phyloP scores from a whole-genome alignment of 2,329 filamentous ascomycete species.

The Mollisiaceae sp. region DNA sequence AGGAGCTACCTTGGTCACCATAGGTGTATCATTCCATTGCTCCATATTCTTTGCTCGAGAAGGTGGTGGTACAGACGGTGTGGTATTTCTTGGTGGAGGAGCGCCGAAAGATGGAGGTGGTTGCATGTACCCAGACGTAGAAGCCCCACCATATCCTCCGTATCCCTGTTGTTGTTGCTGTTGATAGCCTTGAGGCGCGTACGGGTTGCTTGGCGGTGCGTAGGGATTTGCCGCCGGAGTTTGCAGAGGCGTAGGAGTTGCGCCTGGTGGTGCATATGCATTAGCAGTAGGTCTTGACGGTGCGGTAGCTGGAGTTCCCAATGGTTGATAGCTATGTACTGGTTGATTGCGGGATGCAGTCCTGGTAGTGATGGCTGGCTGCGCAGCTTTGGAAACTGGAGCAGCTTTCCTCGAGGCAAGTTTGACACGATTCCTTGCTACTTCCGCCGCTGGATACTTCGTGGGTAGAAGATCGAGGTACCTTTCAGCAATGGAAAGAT shows the following conservation, averaged over 20 bases:
- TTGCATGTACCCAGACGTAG: slow-evolving; percentile 33
- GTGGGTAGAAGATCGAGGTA: slow-evolving; percentile 87
- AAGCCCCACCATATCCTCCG: slow-evolving; percentile 39
- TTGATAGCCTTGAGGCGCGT: slow-evolving; percentile 49
- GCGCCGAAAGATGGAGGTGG: slow-evolving; percentile 49
- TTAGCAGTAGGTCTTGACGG: slow-evolving; percentile 46
- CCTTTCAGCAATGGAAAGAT: slow-evolving; percentile 83
- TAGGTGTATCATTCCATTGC: slow-evolving; percentile 94
- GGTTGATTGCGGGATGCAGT: slow-evolving; percentile 50
- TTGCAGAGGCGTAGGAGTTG: slow-evolving; percentile 38
- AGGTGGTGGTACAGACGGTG: slow-evolving; percentile 71
- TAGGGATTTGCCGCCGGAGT: slow-evolving; percentile 52
- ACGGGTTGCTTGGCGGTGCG: slow-evolving; percentile 46
- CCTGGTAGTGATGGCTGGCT: slow-evolving; percentile 46
- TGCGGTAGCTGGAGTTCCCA: slow-evolving; percentile 46
- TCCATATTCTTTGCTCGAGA: slow-evolving; percentile 73
- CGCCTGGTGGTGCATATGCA: slow-evolving; percentile 54
- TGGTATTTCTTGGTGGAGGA: slow-evolving; percentile 69
- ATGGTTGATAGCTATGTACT: slow-evolving; percentile 54
- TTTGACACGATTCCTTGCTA: slow-evolving; percentile 83
- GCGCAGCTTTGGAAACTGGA: slow-evolving; percentile 45
- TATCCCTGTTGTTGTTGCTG: slow-evolving; percentile 44
- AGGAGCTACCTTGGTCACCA: slow-evolving; percentile 76
- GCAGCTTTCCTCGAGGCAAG: slow-evolving; percentile 74
- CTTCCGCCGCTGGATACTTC: slow-evolving; percentile 84